Percentiles rank a stretch among this genome's conserved stretches.
Evolutionary conservation across 2,329 filamentous ascomycete genomes (phyloP).

Genomic region (Pseudogymnoascus sp.): DNA sequence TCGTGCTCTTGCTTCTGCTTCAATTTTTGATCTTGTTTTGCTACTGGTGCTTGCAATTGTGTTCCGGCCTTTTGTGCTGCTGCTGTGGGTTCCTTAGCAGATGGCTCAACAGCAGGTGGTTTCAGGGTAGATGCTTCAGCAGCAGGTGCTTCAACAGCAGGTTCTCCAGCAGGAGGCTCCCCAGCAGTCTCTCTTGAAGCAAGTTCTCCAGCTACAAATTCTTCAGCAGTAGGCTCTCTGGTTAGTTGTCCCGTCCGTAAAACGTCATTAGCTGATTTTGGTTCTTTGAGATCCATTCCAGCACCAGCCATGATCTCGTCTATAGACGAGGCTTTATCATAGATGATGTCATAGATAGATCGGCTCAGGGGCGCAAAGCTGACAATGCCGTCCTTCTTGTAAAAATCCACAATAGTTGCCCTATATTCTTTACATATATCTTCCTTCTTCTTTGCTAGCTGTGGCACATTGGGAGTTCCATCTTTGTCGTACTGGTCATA

Average conservation of each 20-base stretch:
- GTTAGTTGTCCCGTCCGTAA: no score
- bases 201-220: background rate
- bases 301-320: background rate
- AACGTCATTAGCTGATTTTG: no score
- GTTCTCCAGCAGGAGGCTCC: background rate
- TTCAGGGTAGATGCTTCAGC: no score
- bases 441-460: background rate
- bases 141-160: background rate
- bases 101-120: background rate
- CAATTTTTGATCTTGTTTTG: background rate
- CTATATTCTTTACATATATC: background rate
- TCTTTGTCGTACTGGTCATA: background rate
- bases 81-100: background rate
- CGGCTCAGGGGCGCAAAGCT: background rate
- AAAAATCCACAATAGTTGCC: slow-evolving; percentile 2
- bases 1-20: background rate
- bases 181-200: background rate
- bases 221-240: background rate
- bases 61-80: background rate
- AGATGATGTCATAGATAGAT: background rate
- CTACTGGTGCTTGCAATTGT: background rate
- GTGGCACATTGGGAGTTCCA: background rate
- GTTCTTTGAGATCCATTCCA: background rate
- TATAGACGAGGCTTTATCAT: background rate
- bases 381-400: background rate